Evolutionary conservation across 768 basidiomycete genomes (phyloP).

Genomic region (Suillus hirtellus): DNA sequence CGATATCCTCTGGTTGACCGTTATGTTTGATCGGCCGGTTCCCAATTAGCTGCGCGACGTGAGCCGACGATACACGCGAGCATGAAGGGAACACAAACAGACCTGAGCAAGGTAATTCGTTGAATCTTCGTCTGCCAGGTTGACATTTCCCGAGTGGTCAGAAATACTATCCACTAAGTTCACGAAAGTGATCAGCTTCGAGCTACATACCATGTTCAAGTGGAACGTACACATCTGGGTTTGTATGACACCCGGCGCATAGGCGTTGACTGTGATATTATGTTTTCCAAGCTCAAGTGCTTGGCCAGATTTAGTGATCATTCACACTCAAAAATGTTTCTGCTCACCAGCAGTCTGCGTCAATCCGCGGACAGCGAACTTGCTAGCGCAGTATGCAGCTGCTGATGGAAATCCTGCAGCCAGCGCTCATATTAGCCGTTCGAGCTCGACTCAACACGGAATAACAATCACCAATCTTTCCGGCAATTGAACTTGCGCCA

Average conservation of each 20-base stretch:
- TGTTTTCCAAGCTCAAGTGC: conserved; percentile 39
- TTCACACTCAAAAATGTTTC: conserved; percentile 11
- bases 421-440: background rate
- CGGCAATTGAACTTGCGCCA: conserved; percentile 5
- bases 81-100: background rate
- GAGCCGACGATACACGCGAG: conserved; percentile 1
- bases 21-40: conserved; percentile 8
- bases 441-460: background rate
- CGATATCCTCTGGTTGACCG: conserved; percentile 23
- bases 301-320: conserved; percentile 13
- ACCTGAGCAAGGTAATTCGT: background rate
- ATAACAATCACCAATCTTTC: conserved; percentile 9
- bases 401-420: conserved; percentile 12
- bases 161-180: conserved; percentile 3
- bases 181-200: background rate
- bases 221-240: conserved; percentile 14
- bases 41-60: conserved; percentile 22
- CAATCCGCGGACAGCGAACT: conserved; percentile 26
- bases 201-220: background rate
- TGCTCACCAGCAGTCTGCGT: conserved; percentile 25
- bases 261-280: conserved; percentile 44
- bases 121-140: background rate
- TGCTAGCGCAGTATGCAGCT: conserved; percentile 16
- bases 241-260: conserved; percentile 25
- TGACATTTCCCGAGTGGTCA: conserved; percentile 1